These are phyloP conservation scores for Allium fistulosum DNA, from an alignment of 106 monocot genomes.

Conservation along the genomic window DNA sequence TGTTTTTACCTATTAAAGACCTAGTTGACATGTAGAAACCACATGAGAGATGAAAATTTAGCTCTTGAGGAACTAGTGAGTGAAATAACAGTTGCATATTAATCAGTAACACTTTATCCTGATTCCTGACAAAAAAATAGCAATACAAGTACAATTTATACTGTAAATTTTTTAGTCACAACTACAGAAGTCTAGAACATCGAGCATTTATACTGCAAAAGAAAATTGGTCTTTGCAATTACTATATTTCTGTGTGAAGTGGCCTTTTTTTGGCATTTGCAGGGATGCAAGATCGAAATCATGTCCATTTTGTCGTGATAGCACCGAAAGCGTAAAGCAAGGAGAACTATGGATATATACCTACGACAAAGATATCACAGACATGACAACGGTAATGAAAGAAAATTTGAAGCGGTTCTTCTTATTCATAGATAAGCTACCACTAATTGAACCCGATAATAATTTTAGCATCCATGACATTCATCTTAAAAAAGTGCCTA, in stretches of 20 bases:
- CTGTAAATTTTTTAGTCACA: not conserved
- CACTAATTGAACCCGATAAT: conserved; percentile 49
- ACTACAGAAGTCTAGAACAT: not conserved
- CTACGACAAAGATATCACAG: conserved; percentile 56
- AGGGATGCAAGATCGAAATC: conserved; percentile 84
- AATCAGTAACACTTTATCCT: too few species aligned
- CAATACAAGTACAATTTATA: not conserved
- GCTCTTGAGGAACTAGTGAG: too few species aligned
- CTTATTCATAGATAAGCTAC: conserved; percentile 87
- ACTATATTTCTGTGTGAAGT: too few species aligned
- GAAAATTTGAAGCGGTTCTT: conserved; percentile 85
- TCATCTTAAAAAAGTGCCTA: conserved; percentile 31
- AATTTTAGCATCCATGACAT: conserved; percentile 68
- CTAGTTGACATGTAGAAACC: not conserved
- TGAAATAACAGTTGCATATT: too few species aligned
- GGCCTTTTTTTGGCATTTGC: conserved; percentile 2
- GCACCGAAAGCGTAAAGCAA: conserved; percentile 65
- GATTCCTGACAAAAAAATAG: too few species aligned
- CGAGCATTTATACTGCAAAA: too few species aligned
- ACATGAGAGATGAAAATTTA: too few species aligned
- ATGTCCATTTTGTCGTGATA: conserved; percentile 93
- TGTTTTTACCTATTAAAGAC: not conserved
- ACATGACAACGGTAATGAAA: conserved; percentile 52
- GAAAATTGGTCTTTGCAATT: too few species aligned
- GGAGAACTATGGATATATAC: conserved; percentile 79